Evolutionary conservation across 768 basidiomycete species (phyloP).

Genomic region (Lactarius tabidus): DNA sequence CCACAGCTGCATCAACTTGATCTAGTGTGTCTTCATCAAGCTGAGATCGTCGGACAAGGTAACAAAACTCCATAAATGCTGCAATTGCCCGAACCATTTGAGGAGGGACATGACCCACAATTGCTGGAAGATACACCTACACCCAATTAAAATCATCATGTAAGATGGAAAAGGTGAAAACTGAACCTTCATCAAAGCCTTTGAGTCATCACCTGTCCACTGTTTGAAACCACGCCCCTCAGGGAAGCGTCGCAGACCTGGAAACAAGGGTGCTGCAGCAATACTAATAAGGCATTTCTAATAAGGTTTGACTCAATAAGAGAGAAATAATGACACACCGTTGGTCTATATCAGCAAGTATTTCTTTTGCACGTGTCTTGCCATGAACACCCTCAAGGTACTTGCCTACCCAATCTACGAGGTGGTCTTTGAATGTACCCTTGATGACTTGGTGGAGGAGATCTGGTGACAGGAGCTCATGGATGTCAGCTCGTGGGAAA

Average conservation of each 20-base stretch:
- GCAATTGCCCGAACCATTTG: neutral
- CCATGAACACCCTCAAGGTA: neutral
- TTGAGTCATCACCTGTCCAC: constrained; percentile 1
- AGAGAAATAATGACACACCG: neutral
- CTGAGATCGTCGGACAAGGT: neutral
- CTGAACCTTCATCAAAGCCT: constrained; percentile 6
- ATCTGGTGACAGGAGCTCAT: neutral
- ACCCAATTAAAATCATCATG: too few species aligned
- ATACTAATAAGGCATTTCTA: neutral
- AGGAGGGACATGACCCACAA: neutral
- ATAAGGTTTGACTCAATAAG: too few species aligned
- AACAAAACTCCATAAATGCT: neutral
- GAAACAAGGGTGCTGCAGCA: too few species aligned
- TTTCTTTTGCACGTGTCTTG: neutral
- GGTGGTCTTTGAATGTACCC: neutral
- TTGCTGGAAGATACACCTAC: neutral
- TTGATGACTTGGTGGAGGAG: neutral
- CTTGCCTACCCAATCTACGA: neutral
- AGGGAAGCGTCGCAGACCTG: neutral
- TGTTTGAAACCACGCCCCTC: neutral
- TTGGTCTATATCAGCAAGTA: neutral
- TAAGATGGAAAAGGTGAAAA: too few species aligned
- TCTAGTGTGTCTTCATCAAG: neutral
- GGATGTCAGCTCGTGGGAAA: too few species aligned
- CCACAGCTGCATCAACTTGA: neutral